Evolutionary conservation across 2,329 filamentous ascomycete species (phyloP).

Genomic region (Colletotrichum sp.): DNA sequence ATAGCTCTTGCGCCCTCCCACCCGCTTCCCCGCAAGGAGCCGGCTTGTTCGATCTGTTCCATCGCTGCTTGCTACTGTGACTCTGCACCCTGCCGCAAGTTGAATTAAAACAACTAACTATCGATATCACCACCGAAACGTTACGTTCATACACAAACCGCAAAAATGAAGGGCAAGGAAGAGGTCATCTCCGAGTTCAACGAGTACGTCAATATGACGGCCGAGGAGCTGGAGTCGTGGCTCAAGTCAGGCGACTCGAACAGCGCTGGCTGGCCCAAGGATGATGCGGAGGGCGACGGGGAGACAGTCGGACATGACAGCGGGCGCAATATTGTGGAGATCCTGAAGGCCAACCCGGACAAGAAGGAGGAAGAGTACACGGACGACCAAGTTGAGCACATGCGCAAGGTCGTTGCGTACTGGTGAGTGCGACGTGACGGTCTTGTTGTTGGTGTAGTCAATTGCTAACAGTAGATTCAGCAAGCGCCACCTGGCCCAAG

Average conservation of each 20-base stretch:
- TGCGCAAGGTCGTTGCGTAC: conserved; percentile 68
- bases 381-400: conserved; percentile 59
- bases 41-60: not conserved
- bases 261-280: conserved; percentile 64
- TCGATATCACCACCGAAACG: not conserved
- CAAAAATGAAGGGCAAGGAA: conserved; percentile 28
- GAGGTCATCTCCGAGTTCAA: conserved; percentile 63
- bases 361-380: conserved; percentile 62
- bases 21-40: not conserved
- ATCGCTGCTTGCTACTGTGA: not conserved
- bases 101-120: not conserved
- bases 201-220: conserved; percentile 69
- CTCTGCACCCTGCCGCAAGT: not conserved
- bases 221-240: conserved; percentile 65
- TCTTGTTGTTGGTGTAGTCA: not conserved
- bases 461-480: conserved; percentile 22
- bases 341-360: conserved; percentile 65
- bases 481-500: conserved; percentile 70
- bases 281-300: conserved; percentile 55
- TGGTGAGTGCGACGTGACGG: conserved; percentile 38
- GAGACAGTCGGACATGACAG: conserved; percentile 70
- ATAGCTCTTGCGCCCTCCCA: conserved; percentile 3
- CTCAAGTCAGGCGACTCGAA: conserved; percentile 62
- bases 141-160: not conserved
- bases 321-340: conserved; percentile 67